Base-by-base conservation (phyloP, 345 rosid genomes). In the Gossypium mustelinum region DNA sequence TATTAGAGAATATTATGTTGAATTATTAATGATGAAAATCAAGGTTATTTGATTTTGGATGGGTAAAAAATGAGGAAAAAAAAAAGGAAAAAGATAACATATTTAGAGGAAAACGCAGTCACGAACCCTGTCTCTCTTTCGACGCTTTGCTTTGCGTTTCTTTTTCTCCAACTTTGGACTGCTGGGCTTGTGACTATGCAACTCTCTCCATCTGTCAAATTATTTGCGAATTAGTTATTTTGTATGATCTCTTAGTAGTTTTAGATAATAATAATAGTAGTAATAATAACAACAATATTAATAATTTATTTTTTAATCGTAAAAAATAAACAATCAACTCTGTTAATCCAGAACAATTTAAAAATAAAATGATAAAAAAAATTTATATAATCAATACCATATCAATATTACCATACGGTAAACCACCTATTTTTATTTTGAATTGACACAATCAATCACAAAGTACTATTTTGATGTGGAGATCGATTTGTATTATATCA, bases 91-190 rank as follows among this genome's bases (percentile, higher is more conserved):
- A 34, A 34, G 41, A 34, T 5, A 34, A 5, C 41, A 6, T 4
- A 34, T 34, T 68, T 47, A 68, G 72, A 68, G 72, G 58, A 47
- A 68, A 50, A 48, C 43, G 45, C 72, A 68, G 50, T 24, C 43
- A 45, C 72, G 72, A 68, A 48, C 9, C 54, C 47, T 67, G 11
- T 3, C 57, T 25, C 20, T 22, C 20, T 27, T 50, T 12, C 73
- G 73, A 45, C 73, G 73, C 25, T 69, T 69, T 4, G 7, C 57
- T 4, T 69, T 48, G 2, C 12, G 6, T 51, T 69, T 69, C 68
- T 9, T n/a, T 48, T 68, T 34, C 39, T n/a, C 22, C 4, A 1
- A 2, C 59, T 7, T 54, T 47, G 51, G 51, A 47, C 51, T 47
- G 13, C 12, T 2, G 1, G 13, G 2, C 13, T 11, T 47, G 41